Conservation (phyloP, 805 yeast species). For the Tetrapisispora phaffii region DNA sequence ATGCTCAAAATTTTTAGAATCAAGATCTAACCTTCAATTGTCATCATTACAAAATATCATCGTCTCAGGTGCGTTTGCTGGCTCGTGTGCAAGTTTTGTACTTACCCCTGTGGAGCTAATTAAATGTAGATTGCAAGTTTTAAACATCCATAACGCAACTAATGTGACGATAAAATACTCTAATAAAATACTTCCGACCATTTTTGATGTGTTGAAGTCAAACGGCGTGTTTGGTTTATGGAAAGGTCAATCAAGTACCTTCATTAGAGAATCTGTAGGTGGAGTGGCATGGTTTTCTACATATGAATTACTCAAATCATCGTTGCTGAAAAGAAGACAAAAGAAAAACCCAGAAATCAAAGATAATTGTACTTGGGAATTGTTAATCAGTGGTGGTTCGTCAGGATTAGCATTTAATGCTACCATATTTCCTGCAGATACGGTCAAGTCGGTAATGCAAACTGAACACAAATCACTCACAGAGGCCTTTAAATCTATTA, state of each 20-base stretch:
- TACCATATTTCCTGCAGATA: slow-evolving; percentile 80
- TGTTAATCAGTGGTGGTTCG: slow-evolving; percentile 68
- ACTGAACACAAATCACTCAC: slow-evolving; percentile 33
- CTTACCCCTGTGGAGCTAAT: slow-evolving; percentile 88
- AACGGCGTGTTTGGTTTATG: slow-evolving; percentile 69
- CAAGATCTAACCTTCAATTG: slow-evolving; percentile 8
- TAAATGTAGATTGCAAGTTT: slow-evolving; percentile 80
- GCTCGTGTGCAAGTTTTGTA: slow-evolving; percentile 70
- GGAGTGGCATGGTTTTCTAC: slow-evolving; percentile 93
- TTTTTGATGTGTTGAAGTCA: slow-evolving; percentile 34
- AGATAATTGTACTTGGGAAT: slow-evolving; percentile 39
- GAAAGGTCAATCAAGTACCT: slow-evolving; percentile 79
- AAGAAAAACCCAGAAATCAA: slow-evolving; percentile 15
- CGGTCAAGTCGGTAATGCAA: slow-evolving; percentile 81
- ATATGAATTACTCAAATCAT: slow-evolving; percentile 50
- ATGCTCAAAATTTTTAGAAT: slow-evolving; percentile 33
- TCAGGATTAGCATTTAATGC: slow-evolving; percentile 81
- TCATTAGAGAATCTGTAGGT: slow-evolving; percentile 77
- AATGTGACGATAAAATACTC: background rate
- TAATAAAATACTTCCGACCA: slow-evolving; percentile 31
- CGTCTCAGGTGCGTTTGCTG: slow-evolving; percentile 71
- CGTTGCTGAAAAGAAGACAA: slow-evolving; percentile 17
- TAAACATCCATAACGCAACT: slow-evolving; percentile 18
- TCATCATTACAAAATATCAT: slow-evolving; percentile 39
- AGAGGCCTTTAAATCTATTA: slow-evolving; percentile 31